These are phyloP conservation scores for Alternaria viburni DNA, from an alignment of 2,329 filamentous ascomycete species.

Conservation along the genomic window DNA sequence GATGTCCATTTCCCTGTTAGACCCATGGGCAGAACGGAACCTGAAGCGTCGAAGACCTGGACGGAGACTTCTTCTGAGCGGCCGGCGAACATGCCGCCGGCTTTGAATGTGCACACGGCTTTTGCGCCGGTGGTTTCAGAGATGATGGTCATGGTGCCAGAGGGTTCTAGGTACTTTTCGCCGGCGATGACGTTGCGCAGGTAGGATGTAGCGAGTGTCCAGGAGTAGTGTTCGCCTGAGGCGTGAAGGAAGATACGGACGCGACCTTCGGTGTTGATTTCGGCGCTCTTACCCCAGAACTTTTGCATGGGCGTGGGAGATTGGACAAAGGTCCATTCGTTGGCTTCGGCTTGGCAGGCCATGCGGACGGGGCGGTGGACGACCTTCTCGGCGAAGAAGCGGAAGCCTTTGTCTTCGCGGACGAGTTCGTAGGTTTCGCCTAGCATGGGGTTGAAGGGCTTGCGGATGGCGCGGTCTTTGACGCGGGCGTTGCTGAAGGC, in stretches of 20 bases:
- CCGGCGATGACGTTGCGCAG: constrained; percentile 95
- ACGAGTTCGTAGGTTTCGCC: constrained; percentile 96
- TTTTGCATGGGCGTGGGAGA: constrained; percentile 90
- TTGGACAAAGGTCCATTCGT: constrained; percentile 85
- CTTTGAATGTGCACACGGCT: constrained; percentile 87
- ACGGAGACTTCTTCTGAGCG: constrained; percentile 88
- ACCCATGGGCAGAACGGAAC: constrained; percentile 69
- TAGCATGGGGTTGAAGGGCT: constrained; percentile 96
- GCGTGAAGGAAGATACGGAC: constrained; percentile 78
- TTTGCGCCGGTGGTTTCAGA: constrained; percentile 86
- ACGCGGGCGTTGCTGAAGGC: constrained; percentile 81
- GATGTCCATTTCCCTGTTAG: constrained; percentile 86
- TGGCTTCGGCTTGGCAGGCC: constrained; percentile 89
- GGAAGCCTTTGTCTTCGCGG: constrained; percentile 83
- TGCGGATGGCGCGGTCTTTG: constrained; percentile 90
- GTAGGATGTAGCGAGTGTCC: constrained; percentile 87
- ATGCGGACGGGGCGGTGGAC: constrained; percentile 90
- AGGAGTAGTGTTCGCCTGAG: constrained; percentile 83
- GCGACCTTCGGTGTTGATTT: constrained; percentile 90
- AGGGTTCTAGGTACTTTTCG: constrained; percentile 96
- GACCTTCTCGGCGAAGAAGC: constrained; percentile 94
- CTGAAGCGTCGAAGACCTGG: constrained; percentile 72
- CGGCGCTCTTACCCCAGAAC: constrained; percentile 97
- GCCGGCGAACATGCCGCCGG: constrained; percentile 96
- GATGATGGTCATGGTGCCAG: constrained; percentile 83